phyloP scores from a whole-genome alignment of 495 filamentous ascomycete genomes.

The Hypomontagnella submonticulosa region DNA sequence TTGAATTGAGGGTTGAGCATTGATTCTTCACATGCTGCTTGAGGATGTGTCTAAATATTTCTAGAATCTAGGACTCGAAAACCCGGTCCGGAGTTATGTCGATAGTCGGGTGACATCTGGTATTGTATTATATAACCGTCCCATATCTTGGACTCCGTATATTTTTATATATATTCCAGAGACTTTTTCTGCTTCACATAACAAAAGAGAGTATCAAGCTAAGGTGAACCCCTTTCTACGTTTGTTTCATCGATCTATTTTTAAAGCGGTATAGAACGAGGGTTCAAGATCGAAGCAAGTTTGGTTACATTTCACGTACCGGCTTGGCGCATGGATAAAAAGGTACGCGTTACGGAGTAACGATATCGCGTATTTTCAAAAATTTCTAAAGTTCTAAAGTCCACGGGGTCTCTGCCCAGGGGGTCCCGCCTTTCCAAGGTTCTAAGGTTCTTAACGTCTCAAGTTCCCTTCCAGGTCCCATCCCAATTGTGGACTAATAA shows the following conservation, averaged over 20 bases:
- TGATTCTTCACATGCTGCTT: conserved; percentile 30
- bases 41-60: not conserved
- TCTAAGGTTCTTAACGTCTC: too few relatives aligned
- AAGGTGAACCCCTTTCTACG: not conserved
- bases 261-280: conserved; percentile 9
- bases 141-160: not conserved
- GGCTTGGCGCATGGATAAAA: conserved; percentile 23
- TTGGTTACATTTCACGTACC: conserved; percentile 7
- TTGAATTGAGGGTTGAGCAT: not conserved
- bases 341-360: conserved; percentile 30
- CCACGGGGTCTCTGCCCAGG: too few relatives aligned
- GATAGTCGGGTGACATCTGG: not conserved
- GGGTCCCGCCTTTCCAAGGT: too few relatives aligned
- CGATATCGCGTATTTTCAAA: conserved; percentile 8
- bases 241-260: conserved; percentile 18
- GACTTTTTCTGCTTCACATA: not conserved
- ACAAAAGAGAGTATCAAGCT: not conserved
- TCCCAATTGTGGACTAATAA: too few relatives aligned
- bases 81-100: conserved; percentile 4
- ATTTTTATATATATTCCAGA: not conserved
- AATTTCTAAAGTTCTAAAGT: not conserved
- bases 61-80: not conserved
- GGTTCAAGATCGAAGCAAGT: not conserved
- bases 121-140: conserved; percentile 14
- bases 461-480: too few relatives aligned